These are phyloP conservation scores for Hibiscus mutabilis DNA, from an alignment of 345 rosid genomes.

Conservation along the genomic window DNA sequence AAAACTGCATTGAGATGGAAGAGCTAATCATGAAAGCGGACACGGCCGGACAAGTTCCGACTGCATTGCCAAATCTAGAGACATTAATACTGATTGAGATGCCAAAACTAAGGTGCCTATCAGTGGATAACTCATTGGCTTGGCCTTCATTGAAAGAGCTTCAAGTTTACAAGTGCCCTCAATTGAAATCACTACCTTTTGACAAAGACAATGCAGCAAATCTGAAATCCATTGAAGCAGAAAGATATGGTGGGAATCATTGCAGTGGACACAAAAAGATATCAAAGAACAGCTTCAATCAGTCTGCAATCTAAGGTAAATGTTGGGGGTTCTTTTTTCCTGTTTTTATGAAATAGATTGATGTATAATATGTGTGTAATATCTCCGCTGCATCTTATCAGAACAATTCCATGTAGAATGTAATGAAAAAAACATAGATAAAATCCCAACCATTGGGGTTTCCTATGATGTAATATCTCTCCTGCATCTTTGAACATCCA, in stretches of 20 bases:
- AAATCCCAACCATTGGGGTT: too few relatives aligned
- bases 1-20: slow-evolving; percentile 18
- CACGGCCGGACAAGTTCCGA: neutral
- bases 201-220: slow-evolving; percentile 8
- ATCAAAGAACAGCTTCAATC: slow-evolving; percentile 7
- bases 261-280: neutral
- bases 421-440: too few relatives aligned
- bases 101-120: slow-evolving; percentile 21
- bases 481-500: too few relatives aligned
- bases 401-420: neutral
- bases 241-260: slow-evolving; percentile 11
- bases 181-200: slow-evolving; percentile 17
- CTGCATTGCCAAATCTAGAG: slow-evolving; percentile 14
- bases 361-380: neutral
- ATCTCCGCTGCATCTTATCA: neutral
- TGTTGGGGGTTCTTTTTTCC: neutral
- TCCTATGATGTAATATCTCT: too few relatives aligned
- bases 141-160: slow-evolving; percentile 19
- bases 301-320: slow-evolving; percentile 5
- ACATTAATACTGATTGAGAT: slow-evolving; percentile 17
- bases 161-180: slow-evolving; percentile 13
- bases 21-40: slow-evolving; percentile 17
- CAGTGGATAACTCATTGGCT: slow-evolving; percentile 10
- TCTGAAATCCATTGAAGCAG: slow-evolving; percentile 1
- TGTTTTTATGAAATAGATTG: neutral